Evolutionary conservation across 306 rosid species (phyloP), one percentile per base, ranked within the genome.

Genomic region (Lathyrus sativus): DNA sequence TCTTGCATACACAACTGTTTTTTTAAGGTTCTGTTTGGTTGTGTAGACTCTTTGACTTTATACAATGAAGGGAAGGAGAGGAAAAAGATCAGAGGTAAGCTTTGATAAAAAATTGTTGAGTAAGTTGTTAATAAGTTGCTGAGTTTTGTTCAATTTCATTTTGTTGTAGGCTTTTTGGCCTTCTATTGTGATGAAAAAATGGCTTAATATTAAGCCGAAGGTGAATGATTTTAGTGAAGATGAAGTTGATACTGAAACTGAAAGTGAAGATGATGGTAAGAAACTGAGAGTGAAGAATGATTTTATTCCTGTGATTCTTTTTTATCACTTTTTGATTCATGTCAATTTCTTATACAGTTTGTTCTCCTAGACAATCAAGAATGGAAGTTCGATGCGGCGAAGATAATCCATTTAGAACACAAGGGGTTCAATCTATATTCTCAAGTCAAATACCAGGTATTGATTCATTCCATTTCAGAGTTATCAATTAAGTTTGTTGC

Each of bases 201-300:
- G 99, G 99, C 67, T 93, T 58, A 93, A 93, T 59, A 85, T 93
- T 43, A 87, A 88, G 95, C 97, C 99, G 2, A 86, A 81, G 80
- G 96, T 65, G 73, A 74, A 86, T 81, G 99, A 93, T 68, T 93
- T 90, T 54, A 93, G 99, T 75, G 99, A 89, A 80, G 99, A 93
- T 85, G 99, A 93, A 67, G 81, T 88, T 55, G 99, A 90, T 63
- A 85, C 97, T 24, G 98, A 93, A 84, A 86, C 96, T 22, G 98
- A 90, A 76, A 90, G 92, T 74, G 99, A 93, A 85, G 97, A 90
- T 73, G 99, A 93, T 75, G 88, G 99, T 90, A 87, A 43, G 79
- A 39, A 65, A 33, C 71, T 12, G 5, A 19, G 22, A 19, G 0
- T 19, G 22, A 19, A 19, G 22, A 19, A 19, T 19, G 22, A 19